phyloP scores from a whole-genome alignment of 352 stramenopile genomes.

The Thraustochytrium striatum region DNA sequence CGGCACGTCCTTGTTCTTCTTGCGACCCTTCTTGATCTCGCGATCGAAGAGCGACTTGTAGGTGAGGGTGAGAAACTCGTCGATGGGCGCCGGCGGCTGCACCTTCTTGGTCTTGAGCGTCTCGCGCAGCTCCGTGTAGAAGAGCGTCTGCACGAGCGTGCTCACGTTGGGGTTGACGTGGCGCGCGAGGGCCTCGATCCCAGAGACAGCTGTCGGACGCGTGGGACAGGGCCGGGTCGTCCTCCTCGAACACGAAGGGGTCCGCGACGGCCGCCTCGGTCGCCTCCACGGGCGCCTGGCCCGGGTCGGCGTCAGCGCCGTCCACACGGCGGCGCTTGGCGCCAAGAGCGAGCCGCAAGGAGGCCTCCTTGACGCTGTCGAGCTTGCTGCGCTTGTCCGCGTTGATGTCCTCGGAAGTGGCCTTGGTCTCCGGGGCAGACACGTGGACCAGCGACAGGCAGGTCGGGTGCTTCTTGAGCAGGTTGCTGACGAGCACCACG shows the following conservation, averaged over 20 bases:
- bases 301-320: neutral
- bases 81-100: conserved; percentile 60
- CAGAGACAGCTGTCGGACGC: conserved; percentile 88
- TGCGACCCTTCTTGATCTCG: conserved; percentile 64
- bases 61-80: conserved; percentile 37
- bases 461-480: conserved; percentile 90
- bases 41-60: conserved; percentile 45
- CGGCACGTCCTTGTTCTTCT: conserved; percentile 50
- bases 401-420: conserved; percentile 59
- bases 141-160: conserved; percentile 78
- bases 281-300: neutral
- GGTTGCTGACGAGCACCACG: conserved; percentile 90
- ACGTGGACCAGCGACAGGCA: conserved; percentile 85
- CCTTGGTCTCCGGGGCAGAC: conserved; percentile 57
- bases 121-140: conserved; percentile 19
- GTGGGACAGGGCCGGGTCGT: neutral
- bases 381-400: conserved; percentile 58
- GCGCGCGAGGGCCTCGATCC: conserved; percentile 83
- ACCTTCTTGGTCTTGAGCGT: conserved; percentile 62
- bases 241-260: conserved; percentile 12
- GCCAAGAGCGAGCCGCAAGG: conserved; percentile 12
- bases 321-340: neutral
- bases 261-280: neutral
- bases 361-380: conserved; percentile 56
- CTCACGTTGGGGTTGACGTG: conserved; percentile 91